A percentile compares a stretch with the other conserved stretches of the same genome.
Evolutionary conservation across 2,329 filamentous ascomycete species (phyloP).

Genomic region (Daldinia eschscholtzii): DNA sequence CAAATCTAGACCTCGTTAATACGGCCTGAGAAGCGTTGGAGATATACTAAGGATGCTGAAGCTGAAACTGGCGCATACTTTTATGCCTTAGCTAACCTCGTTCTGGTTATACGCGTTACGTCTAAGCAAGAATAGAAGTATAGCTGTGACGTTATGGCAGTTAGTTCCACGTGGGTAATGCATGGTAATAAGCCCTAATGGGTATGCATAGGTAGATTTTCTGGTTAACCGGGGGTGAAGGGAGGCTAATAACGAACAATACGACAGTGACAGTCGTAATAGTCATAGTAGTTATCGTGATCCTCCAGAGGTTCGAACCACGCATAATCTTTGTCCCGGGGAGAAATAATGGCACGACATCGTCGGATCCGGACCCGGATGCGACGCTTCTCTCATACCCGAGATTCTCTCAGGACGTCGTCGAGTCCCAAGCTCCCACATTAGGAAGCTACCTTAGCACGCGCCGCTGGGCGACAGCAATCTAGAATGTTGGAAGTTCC

Average conservation of each 20-base stretch:
- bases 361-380: slow-evolving; percentile 9
- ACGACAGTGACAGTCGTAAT: not conserved
- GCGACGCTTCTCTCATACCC: not conserved
- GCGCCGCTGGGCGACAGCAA: slow-evolving; percentile 5
- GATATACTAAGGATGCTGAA: not conserved
- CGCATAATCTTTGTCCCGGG: not conserved
- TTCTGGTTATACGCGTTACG: not conserved
- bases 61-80: not conserved
- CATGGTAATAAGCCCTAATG: not conserved
- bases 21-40: not conserved
- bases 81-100: not conserved
- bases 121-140: not conserved
- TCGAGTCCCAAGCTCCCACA: not conserved
- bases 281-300: not conserved
- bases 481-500: slow-evolving; percentile 1
- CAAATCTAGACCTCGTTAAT: not conserved
- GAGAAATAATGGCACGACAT: not conserved
- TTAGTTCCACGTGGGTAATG: slow-evolving; percentile 1
- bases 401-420: not conserved
- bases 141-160: not conserved
- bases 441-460: slow-evolving; percentile 7
- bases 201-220: slow-evolving; percentile 2
- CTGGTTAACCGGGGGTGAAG: not conserved
- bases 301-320: not conserved
- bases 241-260: not conserved